These are phyloP conservation scores for Amanita thiersii DNA, from an alignment of 768 basidiomycete species.

Conservation along the genomic window DNA sequence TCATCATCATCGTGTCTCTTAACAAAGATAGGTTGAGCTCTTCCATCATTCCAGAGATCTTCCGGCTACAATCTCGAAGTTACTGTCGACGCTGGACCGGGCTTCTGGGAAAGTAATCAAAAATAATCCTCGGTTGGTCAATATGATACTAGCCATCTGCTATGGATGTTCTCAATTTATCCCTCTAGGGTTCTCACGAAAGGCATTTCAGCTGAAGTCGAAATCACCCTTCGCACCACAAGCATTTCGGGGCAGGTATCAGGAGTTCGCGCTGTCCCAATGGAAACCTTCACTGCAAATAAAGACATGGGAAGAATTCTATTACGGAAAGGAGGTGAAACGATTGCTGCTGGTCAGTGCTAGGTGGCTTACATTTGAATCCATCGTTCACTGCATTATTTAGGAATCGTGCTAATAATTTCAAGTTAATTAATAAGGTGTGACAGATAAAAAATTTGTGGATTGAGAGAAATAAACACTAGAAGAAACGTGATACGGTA, in stretches of 20 bases:
- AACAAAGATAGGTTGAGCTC: conserved; percentile 62
- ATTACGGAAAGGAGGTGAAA: conserved; percentile 84
- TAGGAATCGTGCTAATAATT: conserved; percentile 3
- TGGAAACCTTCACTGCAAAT: conserved; percentile 81
- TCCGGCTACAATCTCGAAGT: conserved; percentile 78
- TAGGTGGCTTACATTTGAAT: too few species aligned
- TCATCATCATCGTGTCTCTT: background rate
- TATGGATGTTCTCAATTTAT: background rate
- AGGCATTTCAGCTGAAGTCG: conserved; percentile 75
- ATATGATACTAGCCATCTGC: conserved; percentile 1
- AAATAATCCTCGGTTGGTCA: conserved; percentile 68
- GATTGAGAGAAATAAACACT: too few species aligned
- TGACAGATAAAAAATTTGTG: background rate
- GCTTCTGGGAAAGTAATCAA: conserved; percentile 66
- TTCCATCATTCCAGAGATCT: conserved; percentile 93
- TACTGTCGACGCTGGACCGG: conserved; percentile 76
- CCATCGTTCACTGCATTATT: too few species aligned
- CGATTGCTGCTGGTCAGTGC: conserved; percentile 77
- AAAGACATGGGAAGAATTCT: conserved; percentile 96
- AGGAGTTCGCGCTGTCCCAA: conserved; percentile 55
- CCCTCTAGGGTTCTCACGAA: conserved; percentile 72
- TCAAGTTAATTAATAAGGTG: background rate
- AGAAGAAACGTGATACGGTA: too few species aligned
- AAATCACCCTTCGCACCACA: conserved; percentile 63
- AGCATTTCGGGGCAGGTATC: conserved; percentile 38